Conservation (phyloP, 208 protist genomes). For the Crithidia fasciculata region DNA sequence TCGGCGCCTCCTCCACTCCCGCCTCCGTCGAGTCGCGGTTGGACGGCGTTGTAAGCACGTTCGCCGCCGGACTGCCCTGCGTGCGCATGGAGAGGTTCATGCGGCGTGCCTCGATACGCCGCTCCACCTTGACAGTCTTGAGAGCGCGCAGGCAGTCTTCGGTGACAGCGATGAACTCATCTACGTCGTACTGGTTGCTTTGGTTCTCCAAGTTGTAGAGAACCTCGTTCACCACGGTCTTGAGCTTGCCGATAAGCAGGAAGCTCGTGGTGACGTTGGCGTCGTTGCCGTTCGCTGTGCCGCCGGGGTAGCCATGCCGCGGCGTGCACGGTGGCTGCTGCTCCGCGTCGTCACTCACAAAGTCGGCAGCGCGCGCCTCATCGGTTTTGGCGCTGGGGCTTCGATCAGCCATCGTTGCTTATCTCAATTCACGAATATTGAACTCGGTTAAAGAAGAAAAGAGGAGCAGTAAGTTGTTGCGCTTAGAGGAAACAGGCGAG, state of each 20-base stretch:
- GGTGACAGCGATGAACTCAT: constrained; percentile 70
- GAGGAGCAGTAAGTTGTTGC: not conserved
- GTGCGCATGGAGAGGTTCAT: constrained; percentile 37
- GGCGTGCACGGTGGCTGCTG: constrained; percentile 17
- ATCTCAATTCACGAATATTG: not conserved
- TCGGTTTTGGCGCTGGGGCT: constrained; percentile 7
- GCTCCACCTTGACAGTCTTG: constrained; percentile 68
- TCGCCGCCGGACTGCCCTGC: constrained; percentile 14
- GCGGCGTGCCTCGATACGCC: constrained; percentile 51
- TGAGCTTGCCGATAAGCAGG: constrained; percentile 60
- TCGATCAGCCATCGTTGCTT: not conserved
- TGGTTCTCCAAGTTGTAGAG: constrained; percentile 51
- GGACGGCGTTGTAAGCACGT: constrained; percentile 33
- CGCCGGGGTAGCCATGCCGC: not conserved
- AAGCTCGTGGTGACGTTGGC: constrained; percentile 35
- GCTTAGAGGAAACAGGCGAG: too few relatives aligned
- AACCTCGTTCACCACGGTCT: constrained; percentile 69
- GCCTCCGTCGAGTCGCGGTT: constrained; percentile 33
- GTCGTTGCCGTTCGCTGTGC: constrained; percentile 1
- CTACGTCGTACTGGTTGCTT: constrained; percentile 53
- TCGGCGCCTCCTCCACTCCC: not conserved
- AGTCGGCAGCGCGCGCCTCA: not conserved
- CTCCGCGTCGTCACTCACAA: constrained; percentile 11
- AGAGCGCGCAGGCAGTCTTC: constrained; percentile 70
- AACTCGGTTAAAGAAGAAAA: not conserved